These are phyloP conservation scores for Geranium incanum DNA, from an alignment of 441 rosid genomes.

Conservation along the genomic window DNA sequence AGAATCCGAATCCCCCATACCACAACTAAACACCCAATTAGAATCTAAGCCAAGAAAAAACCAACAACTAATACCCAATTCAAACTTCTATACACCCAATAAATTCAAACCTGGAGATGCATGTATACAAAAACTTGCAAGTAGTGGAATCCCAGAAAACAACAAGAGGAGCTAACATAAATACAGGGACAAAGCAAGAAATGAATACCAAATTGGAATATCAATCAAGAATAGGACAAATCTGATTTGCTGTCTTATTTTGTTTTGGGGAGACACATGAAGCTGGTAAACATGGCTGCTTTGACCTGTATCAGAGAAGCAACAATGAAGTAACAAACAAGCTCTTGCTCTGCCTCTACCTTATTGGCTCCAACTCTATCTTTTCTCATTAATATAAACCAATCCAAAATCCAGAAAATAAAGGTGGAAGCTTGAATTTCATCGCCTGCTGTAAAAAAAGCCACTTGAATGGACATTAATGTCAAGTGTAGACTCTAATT, in stretches of 20 bases:
- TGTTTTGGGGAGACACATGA: neutral
- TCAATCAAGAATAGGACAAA: neutral
- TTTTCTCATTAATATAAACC: too few species aligned
- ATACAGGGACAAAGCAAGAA: neutral
- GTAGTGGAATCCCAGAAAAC: slow-evolving; percentile 4
- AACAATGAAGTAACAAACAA: neutral
- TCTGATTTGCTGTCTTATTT: slow-evolving; percentile 5
- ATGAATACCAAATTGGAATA: neutral
- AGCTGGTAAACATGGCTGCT: neutral
- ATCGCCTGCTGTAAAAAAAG: neutral
- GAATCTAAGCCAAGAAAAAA: neutral
- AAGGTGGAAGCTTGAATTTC: neutral
- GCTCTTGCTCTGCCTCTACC: neutral
- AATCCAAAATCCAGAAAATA: neutral
- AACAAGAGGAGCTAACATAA: neutral
- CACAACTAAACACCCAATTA: slow-evolving; percentile 1
- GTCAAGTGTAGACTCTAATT: slow-evolving; percentile 1
- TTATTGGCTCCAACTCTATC: neutral
- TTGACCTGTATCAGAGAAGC: neutral
- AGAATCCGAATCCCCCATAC: neutral
- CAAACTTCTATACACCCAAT: neutral
- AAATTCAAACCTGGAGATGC: neutral
- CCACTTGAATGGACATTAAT: neutral
- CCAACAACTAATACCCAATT: neutral
- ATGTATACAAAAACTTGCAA: neutral